A percentile compares a stretch with the other conserved stretches of the same genome.
phyloP scores from a whole-genome alignment of 2,329 filamentous ascomycete species.

The Microsporum audouinii region DNA sequence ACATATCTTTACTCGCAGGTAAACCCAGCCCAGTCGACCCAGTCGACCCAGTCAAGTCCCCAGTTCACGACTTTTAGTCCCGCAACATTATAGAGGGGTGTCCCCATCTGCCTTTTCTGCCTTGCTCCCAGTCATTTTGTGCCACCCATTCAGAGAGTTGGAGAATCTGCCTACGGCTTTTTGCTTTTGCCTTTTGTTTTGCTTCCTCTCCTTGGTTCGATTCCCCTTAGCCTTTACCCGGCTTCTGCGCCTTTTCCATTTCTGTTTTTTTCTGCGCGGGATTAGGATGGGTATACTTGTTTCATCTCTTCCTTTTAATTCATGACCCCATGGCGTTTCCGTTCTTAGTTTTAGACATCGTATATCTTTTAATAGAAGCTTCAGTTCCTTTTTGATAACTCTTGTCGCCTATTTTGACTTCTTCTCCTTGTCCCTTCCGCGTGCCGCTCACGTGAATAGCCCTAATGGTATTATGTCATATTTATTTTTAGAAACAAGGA shows the following conservation, averaged over 20 bases:
- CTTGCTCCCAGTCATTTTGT: not conserved
- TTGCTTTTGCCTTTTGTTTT: not conserved
- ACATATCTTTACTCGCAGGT: not conserved
- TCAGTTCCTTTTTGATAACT: not conserved
- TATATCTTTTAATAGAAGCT: not conserved
- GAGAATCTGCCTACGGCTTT: not conserved
- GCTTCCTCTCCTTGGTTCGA: not conserved
- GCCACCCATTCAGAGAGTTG: not conserved
- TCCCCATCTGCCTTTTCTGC: not conserved
- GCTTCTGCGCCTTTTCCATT: not conserved
- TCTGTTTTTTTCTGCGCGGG: not conserved
- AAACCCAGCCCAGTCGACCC: not conserved
- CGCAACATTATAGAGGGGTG: not conserved
- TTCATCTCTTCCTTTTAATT: not conserved
- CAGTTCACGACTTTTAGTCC: not conserved
- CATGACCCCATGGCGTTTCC: not conserved
- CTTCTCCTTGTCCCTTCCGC: not conserved
- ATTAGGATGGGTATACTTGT: not conserved
- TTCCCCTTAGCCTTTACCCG: constrained; percentile 1
- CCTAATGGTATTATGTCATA: not conserved
- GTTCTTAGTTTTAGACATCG: not conserved
- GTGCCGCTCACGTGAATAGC: not conserved
- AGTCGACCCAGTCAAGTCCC: not conserved
- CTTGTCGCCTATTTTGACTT: not conserved
- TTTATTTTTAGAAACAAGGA: not conserved